Evolutionary conservation across 257 asterid species (phyloP).

Genomic region (Scutellaria minor): DNA sequence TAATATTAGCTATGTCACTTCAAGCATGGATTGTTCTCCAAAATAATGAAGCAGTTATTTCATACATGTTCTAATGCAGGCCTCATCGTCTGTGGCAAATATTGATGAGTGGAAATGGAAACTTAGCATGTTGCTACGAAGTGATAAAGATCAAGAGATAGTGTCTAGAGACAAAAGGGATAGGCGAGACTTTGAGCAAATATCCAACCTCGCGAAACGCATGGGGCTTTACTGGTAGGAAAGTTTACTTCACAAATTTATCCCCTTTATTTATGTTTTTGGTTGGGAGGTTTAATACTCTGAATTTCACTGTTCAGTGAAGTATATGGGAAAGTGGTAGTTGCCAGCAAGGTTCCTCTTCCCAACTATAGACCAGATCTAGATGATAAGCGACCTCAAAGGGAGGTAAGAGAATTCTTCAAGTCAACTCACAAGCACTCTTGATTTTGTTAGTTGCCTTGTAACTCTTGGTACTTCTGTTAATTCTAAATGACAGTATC

Average conservation of each 20-base stretch:
- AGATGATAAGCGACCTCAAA: conserved; percentile 95
- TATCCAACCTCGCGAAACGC: conserved; percentile 85
- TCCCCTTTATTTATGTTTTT: conserved; percentile 14
- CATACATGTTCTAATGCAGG: conserved; percentile 50
- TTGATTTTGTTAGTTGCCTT: conserved; percentile 8
- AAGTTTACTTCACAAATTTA: conserved; percentile 16
- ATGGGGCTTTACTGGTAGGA: conserved; percentile 89
- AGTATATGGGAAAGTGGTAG: conserved; percentile 84
- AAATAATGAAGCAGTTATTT: conserved; percentile 10
- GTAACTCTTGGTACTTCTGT: conserved; percentile 9
- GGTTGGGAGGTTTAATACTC: conserved; percentile 23
- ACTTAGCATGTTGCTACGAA: conserved; percentile 76
- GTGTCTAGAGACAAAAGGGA: conserved; percentile 92
- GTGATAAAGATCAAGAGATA: conserved; percentile 78
- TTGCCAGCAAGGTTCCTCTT: conserved; percentile 90
- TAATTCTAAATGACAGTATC: conserved; percentile 7
- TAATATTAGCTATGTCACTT: conserved; percentile 12
- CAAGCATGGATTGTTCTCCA: conserved; percentile 14
- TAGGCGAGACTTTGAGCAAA: conserved; percentile 89
- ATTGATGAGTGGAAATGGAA: conserved; percentile 99
- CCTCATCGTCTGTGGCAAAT: conserved; percentile 95
- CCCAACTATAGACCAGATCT: conserved; percentile 96
- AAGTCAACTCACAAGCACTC: background rate
- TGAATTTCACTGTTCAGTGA: conserved; percentile 57
- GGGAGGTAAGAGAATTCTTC: conserved; percentile 66